Percentiles rank a stretch among this genome's conserved stretches.
phyloP scores from a whole-genome alignment of 495 filamentous ascomycete species.

The Acidomyces sp. region DNA sequence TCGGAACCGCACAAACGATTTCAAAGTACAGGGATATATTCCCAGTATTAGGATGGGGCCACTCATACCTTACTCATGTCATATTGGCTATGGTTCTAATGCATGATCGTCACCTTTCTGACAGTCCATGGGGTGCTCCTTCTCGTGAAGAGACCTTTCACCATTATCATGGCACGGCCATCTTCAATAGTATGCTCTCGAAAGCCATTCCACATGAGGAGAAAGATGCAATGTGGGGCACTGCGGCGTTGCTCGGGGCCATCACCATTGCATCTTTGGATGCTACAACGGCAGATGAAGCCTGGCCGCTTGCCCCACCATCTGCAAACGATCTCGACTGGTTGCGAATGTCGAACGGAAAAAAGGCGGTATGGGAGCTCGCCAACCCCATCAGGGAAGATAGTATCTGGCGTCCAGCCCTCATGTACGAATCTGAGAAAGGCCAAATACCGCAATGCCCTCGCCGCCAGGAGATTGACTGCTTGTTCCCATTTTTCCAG shows the following conservation, averaged over 20 bases:
- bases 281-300: slow-evolving; percentile 21
- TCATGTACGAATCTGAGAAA: slow-evolving; percentile 2
- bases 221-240: slow-evolving; percentile 31
- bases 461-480: slow-evolving; percentile 6
- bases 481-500: slow-evolving; percentile 6
- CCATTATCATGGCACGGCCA: slow-evolving; percentile 26
- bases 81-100: slow-evolving; percentile 30
- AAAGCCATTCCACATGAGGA: slow-evolving; percentile 17
- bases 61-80: slow-evolving; percentile 30
- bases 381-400: slow-evolving; percentile 28
- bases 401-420: slow-evolving; percentile 22
- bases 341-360: slow-evolving; percentile 30
- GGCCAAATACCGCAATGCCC: not conserved
- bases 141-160: slow-evolving; percentile 24
- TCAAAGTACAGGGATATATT: slow-evolving; percentile 24
- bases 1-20: slow-evolving; percentile 24
- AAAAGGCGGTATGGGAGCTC: slow-evolving; percentile 27
- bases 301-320: slow-evolving; percentile 31
- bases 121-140: slow-evolving; percentile 10
- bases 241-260: slow-evolving; percentile 28
- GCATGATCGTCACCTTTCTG: slow-evolving; percentile 26
- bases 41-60: slow-evolving; percentile 8
- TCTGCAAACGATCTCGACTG: slow-evolving; percentile 27
- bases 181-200: slow-evolving; percentile 31
- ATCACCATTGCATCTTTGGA: slow-evolving; percentile 28